Percentiles rank a stretch among this genome's conserved stretches.
Conservation (phyloP, 1,139 yeast genomes). For the Geotrichum histeridarum region DNA sequence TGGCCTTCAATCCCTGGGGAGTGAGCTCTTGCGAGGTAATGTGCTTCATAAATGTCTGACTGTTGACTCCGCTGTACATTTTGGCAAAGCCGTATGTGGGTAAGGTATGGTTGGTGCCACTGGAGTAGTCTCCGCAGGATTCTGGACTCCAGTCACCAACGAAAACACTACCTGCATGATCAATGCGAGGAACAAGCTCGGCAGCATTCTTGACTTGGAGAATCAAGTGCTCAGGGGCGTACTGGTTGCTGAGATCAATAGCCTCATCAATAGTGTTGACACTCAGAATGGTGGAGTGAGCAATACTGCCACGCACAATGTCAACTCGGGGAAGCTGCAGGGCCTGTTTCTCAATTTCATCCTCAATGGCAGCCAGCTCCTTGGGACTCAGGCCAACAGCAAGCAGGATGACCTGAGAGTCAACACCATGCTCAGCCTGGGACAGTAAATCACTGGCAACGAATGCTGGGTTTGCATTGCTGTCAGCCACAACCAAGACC, state of each 20-base stretch:
- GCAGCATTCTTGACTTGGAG: conserved; percentile 79
- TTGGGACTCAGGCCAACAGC: conserved; percentile 65
- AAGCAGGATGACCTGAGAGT: conserved; percentile 89
- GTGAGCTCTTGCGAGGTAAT: conserved; percentile 90
- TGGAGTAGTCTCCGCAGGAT: conserved; percentile 96
- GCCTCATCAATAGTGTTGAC: conserved; percentile 72
- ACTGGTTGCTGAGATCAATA: conserved; percentile 72
- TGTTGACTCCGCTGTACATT: conserved; percentile 95
- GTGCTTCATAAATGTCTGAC: conserved; percentile 91
- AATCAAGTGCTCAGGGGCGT: conserved; percentile 97
- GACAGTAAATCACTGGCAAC: conserved; percentile 93
- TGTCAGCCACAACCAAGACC: conserved; percentile 89
- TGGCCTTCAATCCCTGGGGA: conserved; percentile 73
- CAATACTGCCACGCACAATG: conserved; percentile 83
- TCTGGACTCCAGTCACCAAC: conserved; percentile 97
- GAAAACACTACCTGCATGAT: conserved; percentile 93
- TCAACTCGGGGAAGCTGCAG: conserved; percentile 84
- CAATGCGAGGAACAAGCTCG: conserved; percentile 63
- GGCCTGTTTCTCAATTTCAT: conserved; percentile 81
- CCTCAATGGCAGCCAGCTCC: conserved; percentile 65
- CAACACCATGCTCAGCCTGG: conserved; percentile 98
- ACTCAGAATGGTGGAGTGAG: conserved; percentile 77
- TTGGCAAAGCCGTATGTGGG: conserved; percentile 98
- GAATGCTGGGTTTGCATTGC: conserved; percentile 81
- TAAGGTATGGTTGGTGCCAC: conserved; percentile 95